Base-by-base conservation (phyloP, 805 yeast genomes). In the Saccharomyces paradoxus region DNA sequence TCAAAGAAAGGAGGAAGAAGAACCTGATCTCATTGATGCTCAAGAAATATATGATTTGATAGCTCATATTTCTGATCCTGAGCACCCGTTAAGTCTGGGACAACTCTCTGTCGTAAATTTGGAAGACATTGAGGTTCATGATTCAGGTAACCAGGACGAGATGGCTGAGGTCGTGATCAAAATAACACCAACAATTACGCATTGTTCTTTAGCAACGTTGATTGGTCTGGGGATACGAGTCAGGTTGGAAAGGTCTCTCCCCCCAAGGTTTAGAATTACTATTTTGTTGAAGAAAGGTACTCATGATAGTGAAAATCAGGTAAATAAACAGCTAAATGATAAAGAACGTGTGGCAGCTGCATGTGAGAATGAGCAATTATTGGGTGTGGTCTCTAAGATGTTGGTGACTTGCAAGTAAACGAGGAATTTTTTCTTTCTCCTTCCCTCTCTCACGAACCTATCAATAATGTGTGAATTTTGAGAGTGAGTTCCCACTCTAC, bases 271-370 rank as follows among this genome's bases (percentile, higher is more conserved):
- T 74, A 77, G 98, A 60, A 83, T 89, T 55, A 80, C 83, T 13
- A 86, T 94, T 30, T 72, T 86, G 44, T 80, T 94, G 50, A 90
- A 91, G 65, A 88, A 89, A 62, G 98, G 98, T 1, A 81, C 96
- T 1, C 99, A 94, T 68, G 97, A 94, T 69, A 87, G 96, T 66
- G 99, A 94, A 68, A 81, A 81, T 60, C 99, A 94, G 67, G 98
- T 94, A 24, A 94, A 94, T 71, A 92, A 92, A 67, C 99, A 94
- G 72, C 78, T 94, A 56, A 94, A 94, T 66, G 99, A 94, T 68
- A 94, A 94, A 72, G 99, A 94, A 71, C 77, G 99, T 58, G 97
- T 94, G 0, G 95, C 96, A 31, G 99, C 99, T 28, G 99, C 99
- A 0, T 91, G 98, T 70, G 99, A 94, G 66, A 94, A 94, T 64